A percentile compares a stretch with the other conserved stretches of the same genome.
phyloP scores from a whole-genome alignment of 73 alveolate genomes.

The Paramecium tetraurelia region DNA sequence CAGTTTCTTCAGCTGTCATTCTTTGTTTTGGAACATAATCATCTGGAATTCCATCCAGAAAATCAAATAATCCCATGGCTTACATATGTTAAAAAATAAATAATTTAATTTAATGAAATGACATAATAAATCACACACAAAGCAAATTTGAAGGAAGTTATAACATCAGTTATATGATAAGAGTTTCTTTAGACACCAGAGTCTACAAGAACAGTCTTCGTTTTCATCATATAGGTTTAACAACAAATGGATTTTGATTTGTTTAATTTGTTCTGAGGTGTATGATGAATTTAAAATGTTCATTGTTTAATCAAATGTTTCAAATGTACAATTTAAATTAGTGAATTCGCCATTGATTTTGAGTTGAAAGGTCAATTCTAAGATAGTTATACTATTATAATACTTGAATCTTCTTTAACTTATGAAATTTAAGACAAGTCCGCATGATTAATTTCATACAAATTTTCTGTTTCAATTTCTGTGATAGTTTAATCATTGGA shows the following conservation, averaged over 20 bases:
- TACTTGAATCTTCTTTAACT: not conserved
- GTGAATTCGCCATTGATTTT: not conserved
- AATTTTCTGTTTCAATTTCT: conserved; percentile 3
- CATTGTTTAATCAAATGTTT: not conserved
- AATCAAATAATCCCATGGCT: conserved; percentile 48
- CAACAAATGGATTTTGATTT: not conserved
- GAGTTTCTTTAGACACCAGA: not conserved
- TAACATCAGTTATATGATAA: not conserved
- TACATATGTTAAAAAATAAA: not conserved
- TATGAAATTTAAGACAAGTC: not conserved
- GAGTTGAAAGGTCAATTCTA: not conserved
- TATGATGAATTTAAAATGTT: not conserved
- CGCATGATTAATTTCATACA: not conserved
- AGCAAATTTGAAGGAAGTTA: not conserved
- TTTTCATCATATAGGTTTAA: not conserved
- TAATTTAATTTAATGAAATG: not conserved
- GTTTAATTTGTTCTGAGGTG: not conserved
- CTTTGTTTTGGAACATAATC: conserved; percentile 61
- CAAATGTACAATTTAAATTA: not conserved
- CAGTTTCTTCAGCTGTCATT: conserved; percentile 66
- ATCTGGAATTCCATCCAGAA: conserved; percentile 64
- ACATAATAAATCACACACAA: not conserved
- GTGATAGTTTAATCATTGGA: not conserved
- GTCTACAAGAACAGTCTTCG: conserved; percentile 15
- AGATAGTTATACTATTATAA: not conserved